Evolutionary conservation across 306 rosid genomes (phyloP), one percentile per base, ranked within the genome.

Genomic region (Vigna trinervia): DNA sequence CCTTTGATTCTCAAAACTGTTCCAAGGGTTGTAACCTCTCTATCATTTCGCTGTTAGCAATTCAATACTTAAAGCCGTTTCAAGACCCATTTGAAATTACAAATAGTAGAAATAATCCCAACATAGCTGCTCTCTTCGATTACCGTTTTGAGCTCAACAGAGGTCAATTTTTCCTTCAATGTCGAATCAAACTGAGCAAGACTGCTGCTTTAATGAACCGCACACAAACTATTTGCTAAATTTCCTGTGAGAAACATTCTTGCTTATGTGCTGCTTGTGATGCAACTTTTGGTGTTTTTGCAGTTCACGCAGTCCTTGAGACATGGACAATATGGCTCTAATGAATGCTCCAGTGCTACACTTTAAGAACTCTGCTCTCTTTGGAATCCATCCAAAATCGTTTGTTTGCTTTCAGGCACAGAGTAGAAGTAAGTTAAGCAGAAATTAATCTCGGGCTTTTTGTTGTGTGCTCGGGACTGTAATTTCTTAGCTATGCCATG

Each of bases 381-480:
- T 85, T n/a, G 87, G 91, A 72, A 61, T 65, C 20, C 83, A 13
- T 43, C 79, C 84, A 15, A 78, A 59, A 32, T 26, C 84, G 17
- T 80, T 87, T 60, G n/a, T 48, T 74, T 83, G 65, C 83, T 85
- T 71, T 43, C 86, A 82, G 61, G 12, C 82, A 73, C 89, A 32
- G 78, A 38, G 67, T 73, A 87, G 11, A 74, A 84, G 98, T 84
- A 74, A 87, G 93, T 82, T 75, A 38, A 20, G 13, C 69, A 23
- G 28, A 41, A 52, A 41, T 75, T 11, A 8, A 34, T 59, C 72
- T 46, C 69, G 22, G 20, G 38, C 41, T 53, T 69, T 54, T 36
- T 61, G 47, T 22, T 47, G 14, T 60, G 67, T 54, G 56, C 26
- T 54, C 51, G 56, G 43, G 75, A 28, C 32, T 74, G 32, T 41